A percentile compares a stretch with the other conserved stretches of the same genome.
Evolutionary conservation across 2,329 filamentous ascomycete species (phyloP).

Genomic region (Beauveria brongniartii): DNA sequence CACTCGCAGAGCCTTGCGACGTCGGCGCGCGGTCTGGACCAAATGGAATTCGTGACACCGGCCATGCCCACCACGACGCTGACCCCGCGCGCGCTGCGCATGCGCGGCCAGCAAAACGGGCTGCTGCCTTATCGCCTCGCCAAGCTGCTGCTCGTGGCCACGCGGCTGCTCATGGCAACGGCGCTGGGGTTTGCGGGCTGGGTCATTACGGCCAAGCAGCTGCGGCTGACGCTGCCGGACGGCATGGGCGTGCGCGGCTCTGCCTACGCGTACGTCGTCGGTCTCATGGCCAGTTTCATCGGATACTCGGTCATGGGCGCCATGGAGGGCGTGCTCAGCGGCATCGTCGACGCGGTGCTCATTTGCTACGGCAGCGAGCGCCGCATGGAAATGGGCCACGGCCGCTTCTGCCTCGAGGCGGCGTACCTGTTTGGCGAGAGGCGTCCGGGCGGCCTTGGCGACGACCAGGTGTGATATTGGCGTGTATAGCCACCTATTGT

Average conservation of each 20-base stretch:
- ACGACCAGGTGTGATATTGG: slow-evolving; percentile 13
- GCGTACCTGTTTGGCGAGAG: slow-evolving; percentile 75
- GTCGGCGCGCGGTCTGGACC: slow-evolving; percentile 70
- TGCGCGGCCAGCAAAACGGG: slow-evolving; percentile 37
- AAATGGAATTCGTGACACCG: slow-evolving; percentile 72
- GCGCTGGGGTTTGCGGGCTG: slow-evolving; percentile 91
- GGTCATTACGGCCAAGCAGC: slow-evolving; percentile 81
- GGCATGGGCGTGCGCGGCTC: slow-evolving; percentile 60
- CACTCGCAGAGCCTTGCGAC: slow-evolving; percentile 76
- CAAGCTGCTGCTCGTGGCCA: slow-evolving; percentile 85
- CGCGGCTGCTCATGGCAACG: slow-evolving; percentile 82
- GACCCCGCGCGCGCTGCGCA: slow-evolving; percentile 44
- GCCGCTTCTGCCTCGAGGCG: slow-evolving; percentile 85
- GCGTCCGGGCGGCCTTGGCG: slow-evolving; percentile 21
- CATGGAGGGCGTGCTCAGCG: slow-evolving; percentile 81
- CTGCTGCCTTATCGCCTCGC: slow-evolving; percentile 85
- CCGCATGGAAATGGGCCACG: slow-evolving; percentile 56
- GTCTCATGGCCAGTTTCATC: slow-evolving; percentile 85
- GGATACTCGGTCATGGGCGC: slow-evolving; percentile 89
- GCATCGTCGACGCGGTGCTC: slow-evolving; percentile 79
- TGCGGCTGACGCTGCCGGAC: slow-evolving; percentile 52
- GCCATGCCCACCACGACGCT: slow-evolving; percentile 66
- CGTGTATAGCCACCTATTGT: no score
- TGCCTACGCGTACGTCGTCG: slow-evolving; percentile 90
- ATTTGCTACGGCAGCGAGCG: slow-evolving; percentile 93